These are phyloP conservation scores for Phytophthora fragariae DNA, from an alignment of 352 stramenopile species.

Conservation along the genomic window DNA sequence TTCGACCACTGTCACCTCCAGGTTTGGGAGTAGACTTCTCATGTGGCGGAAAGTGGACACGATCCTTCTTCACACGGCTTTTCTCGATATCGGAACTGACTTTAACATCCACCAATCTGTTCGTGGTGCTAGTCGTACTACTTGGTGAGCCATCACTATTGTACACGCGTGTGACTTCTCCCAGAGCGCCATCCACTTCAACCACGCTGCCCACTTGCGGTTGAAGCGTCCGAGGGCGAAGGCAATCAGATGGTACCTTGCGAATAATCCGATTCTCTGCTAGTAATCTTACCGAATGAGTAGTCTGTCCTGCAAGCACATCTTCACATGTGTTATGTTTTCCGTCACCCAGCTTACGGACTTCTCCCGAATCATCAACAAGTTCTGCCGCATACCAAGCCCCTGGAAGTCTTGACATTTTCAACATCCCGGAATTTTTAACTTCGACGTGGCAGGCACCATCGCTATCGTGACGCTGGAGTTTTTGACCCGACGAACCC, in stretches of 20 bases:
- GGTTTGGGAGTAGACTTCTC: slow-evolving; percentile 10
- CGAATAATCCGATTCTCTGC: slow-evolving; percentile 46
- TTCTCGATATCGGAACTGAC: slow-evolving; percentile 60
- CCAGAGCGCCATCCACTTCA: slow-evolving; percentile 68
- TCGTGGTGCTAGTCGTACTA: slow-evolving; percentile 11
- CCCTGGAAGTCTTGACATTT: slow-evolving; percentile 49
- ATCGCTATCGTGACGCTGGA: slow-evolving; percentile 24
- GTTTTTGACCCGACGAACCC: slow-evolving; percentile 30
- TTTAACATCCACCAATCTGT: slow-evolving; percentile 58
- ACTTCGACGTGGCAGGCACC: slow-evolving; percentile 59
- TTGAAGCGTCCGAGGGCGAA: slow-evolving; percentile 45
- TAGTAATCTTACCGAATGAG: slow-evolving; percentile 56
- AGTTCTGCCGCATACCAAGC: slow-evolving; percentile 74
- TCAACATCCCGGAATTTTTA: slow-evolving; percentile 45
- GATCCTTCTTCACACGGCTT: slow-evolving; percentile 58
- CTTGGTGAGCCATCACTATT: slow-evolving; percentile 21
- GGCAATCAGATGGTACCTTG: slow-evolving; percentile 51
- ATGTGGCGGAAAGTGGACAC: slow-evolving; percentile 58
- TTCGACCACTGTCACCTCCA: slow-evolving; percentile 37
- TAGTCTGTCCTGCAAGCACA: slow-evolving; percentile 25
- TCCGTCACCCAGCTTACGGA: slow-evolving; percentile 16
- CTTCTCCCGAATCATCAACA: slow-evolving; percentile 26
- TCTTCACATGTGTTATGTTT: slow-evolving; percentile 28
- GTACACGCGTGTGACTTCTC: slow-evolving; percentile 66
- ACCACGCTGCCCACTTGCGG: slow-evolving; percentile 80